phyloP scores from a whole-genome alignment of 768 basidiomycete genomes.

The Hypholoma fasciculare region DNA sequence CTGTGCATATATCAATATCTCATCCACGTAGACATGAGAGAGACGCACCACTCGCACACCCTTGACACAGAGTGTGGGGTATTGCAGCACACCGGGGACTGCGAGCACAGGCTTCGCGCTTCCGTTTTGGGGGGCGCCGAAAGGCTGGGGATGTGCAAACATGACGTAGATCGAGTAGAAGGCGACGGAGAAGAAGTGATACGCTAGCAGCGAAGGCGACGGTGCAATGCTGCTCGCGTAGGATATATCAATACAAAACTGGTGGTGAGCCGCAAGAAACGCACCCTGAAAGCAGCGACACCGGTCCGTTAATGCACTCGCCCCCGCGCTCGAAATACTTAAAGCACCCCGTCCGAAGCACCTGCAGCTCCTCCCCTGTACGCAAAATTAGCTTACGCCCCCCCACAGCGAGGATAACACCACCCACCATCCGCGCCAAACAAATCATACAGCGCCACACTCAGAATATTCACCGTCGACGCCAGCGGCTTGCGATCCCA shows the following conservation, averaged over 20 bases:
- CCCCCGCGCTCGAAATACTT: conserved; percentile 97
- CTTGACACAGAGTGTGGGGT: conserved; percentile 65
- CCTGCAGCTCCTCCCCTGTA: conserved; percentile 59
- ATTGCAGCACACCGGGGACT: conserved; percentile 54
- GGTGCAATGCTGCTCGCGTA: conserved; percentile 61
- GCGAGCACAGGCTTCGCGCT: conserved; percentile 35
- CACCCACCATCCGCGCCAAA: conserved; percentile 90
- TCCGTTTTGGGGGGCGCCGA: conserved; percentile 15
- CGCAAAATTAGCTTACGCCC: too few relatives aligned
- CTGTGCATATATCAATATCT: conserved; percentile 32
- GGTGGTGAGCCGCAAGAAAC: conserved; percentile 20
- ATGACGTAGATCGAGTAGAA: conserved; percentile 92
- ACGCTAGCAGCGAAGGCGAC: conserved; percentile 76
- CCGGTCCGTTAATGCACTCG: conserved; percentile 84
- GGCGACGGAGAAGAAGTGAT: conserved; percentile 95
- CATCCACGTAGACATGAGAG: background rate
- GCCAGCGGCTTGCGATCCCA: conserved; percentile 84
- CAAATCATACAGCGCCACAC: conserved; percentile 90
- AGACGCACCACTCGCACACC: conserved; percentile 69
- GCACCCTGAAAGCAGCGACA: conserved; percentile 86
- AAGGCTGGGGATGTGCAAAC: conserved; percentile 56
- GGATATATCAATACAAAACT: background rate
- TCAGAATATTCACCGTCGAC: conserved; percentile 89
- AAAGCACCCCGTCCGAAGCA: conserved; percentile 86
- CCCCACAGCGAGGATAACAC: background rate